Evolutionary conservation across 352 stramenopile genomes (phyloP).

Genomic region (Thalassiosira mediterranea): DNA sequence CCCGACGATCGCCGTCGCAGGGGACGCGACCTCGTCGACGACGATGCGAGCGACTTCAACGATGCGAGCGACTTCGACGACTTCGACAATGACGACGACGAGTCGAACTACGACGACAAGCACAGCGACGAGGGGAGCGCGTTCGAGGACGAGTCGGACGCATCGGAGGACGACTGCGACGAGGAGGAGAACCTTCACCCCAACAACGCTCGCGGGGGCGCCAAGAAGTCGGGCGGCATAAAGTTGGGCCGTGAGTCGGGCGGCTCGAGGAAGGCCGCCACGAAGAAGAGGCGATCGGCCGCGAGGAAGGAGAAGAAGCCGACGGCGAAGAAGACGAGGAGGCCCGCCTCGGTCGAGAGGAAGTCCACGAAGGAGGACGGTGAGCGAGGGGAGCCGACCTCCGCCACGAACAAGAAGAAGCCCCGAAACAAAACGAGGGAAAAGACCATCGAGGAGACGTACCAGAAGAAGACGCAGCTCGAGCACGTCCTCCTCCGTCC

Average conservation of each 20-base stretch:
- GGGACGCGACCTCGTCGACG: no score
- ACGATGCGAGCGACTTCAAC: no score
- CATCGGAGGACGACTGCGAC: conserved; percentile 46
- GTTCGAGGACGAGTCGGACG: no score
- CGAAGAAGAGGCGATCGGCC: conserved; percentile 12
- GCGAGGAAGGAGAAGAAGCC: conserved; percentile 16
- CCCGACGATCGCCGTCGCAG: no score
- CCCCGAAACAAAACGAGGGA: background rate
- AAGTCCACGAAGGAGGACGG: no score
- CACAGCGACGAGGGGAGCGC: no score
- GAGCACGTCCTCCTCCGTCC: conserved; percentile 99
- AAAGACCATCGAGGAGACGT: conserved; percentile 87
- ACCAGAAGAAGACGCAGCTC: conserved; percentile 98
- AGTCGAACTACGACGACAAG: conserved; percentile 52
- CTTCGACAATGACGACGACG: conserved; percentile 21
- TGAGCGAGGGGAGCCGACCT: no score
- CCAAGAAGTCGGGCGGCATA: no score
- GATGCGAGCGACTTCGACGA: conserved; percentile 39
- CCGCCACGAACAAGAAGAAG: background rate
- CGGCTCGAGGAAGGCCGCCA: conserved; percentile 12
- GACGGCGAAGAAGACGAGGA: background rate
- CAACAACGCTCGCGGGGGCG: no score
- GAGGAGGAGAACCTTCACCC: conserved; percentile 51
- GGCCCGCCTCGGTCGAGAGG: conserved; percentile 17
- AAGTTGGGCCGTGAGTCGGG: no score